A percentile compares a stretch with the other conserved stretches of the same genome.
phyloP scores from a whole-genome alignment of 208 protist genomes.

The Wallacemonas collosoma region DNA sequence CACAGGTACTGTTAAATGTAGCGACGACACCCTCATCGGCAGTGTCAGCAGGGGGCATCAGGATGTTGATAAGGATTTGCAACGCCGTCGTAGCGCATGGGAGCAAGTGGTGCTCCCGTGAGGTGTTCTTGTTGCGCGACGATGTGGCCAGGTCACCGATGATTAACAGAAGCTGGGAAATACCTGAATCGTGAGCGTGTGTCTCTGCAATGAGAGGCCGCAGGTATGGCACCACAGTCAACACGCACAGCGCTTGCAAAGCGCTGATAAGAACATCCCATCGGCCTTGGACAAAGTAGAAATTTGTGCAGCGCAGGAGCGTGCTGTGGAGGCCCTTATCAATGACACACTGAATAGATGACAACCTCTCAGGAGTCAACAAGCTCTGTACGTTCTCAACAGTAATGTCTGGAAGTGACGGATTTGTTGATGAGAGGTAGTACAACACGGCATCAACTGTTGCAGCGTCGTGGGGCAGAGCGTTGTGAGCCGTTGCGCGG shows the following conservation, averaged over 20 bases:
- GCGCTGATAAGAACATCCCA: conserved; percentile 77
- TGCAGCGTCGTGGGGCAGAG: conserved; percentile 69
- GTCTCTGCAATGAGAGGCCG: conserved; percentile 72
- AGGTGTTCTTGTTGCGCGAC: conserved; percentile 63
- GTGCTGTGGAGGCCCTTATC: conserved; percentile 69
- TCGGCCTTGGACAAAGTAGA: conserved; percentile 80
- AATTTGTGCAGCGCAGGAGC: conserved; percentile 71
- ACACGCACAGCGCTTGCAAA: conserved; percentile 69
- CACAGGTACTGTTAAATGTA: conserved; percentile 73
- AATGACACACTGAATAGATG: conserved; percentile 53
- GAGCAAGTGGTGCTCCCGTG: conserved; percentile 71
- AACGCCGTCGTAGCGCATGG: conserved; percentile 67
- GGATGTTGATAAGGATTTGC: conserved; percentile 77
- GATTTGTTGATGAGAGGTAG: conserved; percentile 53
- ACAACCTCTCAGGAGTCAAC: conserved; percentile 61
- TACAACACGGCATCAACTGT: conserved; percentile 74
- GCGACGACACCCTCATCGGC: conserved; percentile 62
- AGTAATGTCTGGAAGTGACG: conserved; percentile 62
- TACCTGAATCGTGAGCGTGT: conserved; percentile 64
- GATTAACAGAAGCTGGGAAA: conserved; percentile 79
- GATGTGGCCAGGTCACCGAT: conserved; percentile 65
- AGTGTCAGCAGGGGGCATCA: conserved; percentile 63
- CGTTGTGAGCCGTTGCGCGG: conserved; percentile 58
- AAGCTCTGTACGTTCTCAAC: conserved; percentile 81
- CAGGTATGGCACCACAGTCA: conserved; percentile 75